These are phyloP conservation scores for Aspergillus intermedius DNA, from an alignment of 2,329 filamentous ascomycete genomes.

Conservation along the genomic window DNA sequence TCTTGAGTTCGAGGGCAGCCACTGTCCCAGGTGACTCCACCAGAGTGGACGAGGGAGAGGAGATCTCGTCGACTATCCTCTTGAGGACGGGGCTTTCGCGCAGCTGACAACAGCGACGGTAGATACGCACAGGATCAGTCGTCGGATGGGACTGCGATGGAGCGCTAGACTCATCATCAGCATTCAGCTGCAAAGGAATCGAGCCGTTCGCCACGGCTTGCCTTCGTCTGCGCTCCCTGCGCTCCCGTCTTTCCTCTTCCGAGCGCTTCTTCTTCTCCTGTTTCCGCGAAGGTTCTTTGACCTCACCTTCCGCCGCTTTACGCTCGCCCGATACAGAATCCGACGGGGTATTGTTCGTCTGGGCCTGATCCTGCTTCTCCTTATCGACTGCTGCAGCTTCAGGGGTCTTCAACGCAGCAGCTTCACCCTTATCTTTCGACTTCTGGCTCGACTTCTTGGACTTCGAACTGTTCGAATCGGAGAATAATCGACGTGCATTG, in stretches of 20 bases:
- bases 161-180: constrained; percentile 55
- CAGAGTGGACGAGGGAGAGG: constrained; percentile 59
- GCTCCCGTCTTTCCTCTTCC: constrained; percentile 84
- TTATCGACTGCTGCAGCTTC: constrained; percentile 50
- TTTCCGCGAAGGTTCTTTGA: constrained; percentile 57
- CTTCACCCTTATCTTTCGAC: constrained; percentile 65
- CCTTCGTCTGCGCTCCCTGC: constrained; percentile 80
- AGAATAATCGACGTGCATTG: constrained; percentile 18
- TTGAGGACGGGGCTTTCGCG: constrained; percentile 89
- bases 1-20: constrained; percentile 73
- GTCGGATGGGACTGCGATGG: constrained; percentile 65
- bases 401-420: constrained; percentile 64
- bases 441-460: constrained; percentile 45
- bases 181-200: constrained; percentile 74
- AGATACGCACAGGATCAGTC: constrained; percentile 86
- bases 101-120: constrained; percentile 87
- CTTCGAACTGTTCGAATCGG: constrained; percentile 22
- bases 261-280: constrained; percentile 95
- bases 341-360: constrained; percentile 7
- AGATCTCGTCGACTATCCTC: constrained; percentile 83
- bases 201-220: constrained; percentile 82
- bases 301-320: constrained; percentile 22
- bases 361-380: constrained; percentile 42
- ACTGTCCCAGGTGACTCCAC: constrained; percentile 66
- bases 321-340: constrained; percentile 19